phyloP scores from a whole-genome alignment of 805 yeast species.

The Sugiyamaella americana region DNA sequence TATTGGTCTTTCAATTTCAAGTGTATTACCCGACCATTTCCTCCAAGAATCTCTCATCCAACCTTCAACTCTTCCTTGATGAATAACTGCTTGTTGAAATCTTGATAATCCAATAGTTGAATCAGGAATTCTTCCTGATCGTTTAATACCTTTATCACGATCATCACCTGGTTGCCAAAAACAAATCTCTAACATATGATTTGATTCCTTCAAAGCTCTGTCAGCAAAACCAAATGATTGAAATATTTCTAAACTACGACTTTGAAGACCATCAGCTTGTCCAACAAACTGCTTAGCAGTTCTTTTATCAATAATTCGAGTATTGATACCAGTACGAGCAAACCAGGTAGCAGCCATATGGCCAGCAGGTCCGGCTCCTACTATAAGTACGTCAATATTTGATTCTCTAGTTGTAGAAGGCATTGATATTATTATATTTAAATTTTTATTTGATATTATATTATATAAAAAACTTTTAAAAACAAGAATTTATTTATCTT shows the following conservation, averaged over 20 bases:
- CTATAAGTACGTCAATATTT: conserved; percentile 31
- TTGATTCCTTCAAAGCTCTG: conserved; percentile 26
- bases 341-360: conserved; percentile 32
- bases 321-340: conserved; percentile 30
- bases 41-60: conserved; percentile 26
- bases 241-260: conserved; percentile 31
- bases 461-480: too few species aligned
- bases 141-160: conserved; percentile 22
- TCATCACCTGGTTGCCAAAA: conserved; percentile 31
- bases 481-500: too few species aligned
- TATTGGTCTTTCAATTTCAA: conserved; percentile 16
- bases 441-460: too few species aligned
- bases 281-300: conserved; percentile 29
- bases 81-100: conserved; percentile 30
- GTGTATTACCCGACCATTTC: conserved; percentile 12
- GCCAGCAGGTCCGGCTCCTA: conserved; percentile 39
- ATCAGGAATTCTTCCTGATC: conserved; percentile 28
- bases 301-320: conserved; percentile 32
- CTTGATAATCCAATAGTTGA: conserved; percentile 28
- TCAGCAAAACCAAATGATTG: conserved; percentile 29
- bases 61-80: conserved; percentile 32
- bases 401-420: conserved; percentile 1
- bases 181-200: conserved; percentile 29
- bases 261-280: conserved; percentile 35
- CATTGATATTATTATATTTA: too few species aligned